phyloP scores from a whole-genome alignment of 352 stramenopile genomes.

The Phytopythium aichiense region DNA sequence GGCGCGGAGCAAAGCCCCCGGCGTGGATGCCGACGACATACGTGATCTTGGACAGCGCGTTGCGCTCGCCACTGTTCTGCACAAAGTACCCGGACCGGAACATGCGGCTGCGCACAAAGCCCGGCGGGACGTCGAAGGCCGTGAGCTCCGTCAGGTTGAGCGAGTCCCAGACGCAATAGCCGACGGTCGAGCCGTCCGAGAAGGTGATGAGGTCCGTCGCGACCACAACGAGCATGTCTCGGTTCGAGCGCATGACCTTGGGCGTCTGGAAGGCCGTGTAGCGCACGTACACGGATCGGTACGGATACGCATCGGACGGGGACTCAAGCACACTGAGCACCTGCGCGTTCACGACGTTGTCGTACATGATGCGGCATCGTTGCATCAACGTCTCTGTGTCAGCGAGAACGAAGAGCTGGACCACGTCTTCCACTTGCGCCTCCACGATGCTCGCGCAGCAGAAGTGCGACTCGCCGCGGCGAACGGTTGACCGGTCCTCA shows the following conservation, averaged over 20 bases:
- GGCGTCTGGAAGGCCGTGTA: constrained; percentile 38
- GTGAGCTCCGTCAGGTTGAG: constrained; percentile 32
- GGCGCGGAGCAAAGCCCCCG: constrained; percentile 23
- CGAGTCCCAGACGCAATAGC: constrained; percentile 45
- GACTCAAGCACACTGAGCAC: constrained; percentile 31
- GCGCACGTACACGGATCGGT: constrained; percentile 34
- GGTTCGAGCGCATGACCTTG: constrained; percentile 24
- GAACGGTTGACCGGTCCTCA: constrained; percentile 24
- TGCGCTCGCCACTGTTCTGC: constrained; percentile 23
- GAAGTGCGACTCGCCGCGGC: constrained; percentile 29
- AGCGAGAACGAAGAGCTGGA: constrained; percentile 29
- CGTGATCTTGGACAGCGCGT: constrained; percentile 25
- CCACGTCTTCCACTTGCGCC: constrained; percentile 32
- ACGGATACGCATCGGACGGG: constrained; percentile 21
- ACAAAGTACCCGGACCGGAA: constrained; percentile 40
- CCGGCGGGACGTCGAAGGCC: constrained; percentile 24
- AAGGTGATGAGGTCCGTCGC: constrained; percentile 31
- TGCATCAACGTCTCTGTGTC: constrained; percentile 29
- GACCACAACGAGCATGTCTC: constrained; percentile 38
- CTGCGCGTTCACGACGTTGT: constrained; percentile 34
- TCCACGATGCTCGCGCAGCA: constrained; percentile 27
- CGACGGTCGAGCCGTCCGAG: constrained; percentile 29
- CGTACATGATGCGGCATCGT: constrained; percentile 33
- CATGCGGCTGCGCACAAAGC: constrained; percentile 34
- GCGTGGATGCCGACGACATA: constrained; percentile 43